Conservation (phyloP, 768 basidiomycete species). For the Rhizopogon vesiculosus region DNA sequence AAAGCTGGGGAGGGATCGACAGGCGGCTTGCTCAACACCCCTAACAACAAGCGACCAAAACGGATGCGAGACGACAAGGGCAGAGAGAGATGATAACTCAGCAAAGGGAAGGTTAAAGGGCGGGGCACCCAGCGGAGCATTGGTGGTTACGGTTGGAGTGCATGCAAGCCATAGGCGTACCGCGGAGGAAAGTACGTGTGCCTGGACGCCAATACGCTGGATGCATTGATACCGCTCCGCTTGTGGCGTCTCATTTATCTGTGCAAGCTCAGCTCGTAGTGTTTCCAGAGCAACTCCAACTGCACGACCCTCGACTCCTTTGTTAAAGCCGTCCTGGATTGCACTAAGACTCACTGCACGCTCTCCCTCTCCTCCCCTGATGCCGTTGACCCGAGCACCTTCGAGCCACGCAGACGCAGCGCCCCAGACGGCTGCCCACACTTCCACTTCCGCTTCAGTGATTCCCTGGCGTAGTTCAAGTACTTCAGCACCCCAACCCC, state of each 20-base stretch:
- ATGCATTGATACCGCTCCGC: constrained; percentile 2
- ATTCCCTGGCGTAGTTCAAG: constrained; percentile 35
- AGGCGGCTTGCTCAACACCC: constrained; percentile 5
- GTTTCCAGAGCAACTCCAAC: constrained; percentile 31
- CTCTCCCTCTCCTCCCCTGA: constrained; percentile 63
- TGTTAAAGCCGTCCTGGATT: constrained; percentile 37
- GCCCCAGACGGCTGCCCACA: constrained; percentile 35
- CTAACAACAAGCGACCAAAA: constrained; percentile 38
- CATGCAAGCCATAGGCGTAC: constrained; percentile 67
- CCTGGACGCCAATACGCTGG: constrained; percentile 29
- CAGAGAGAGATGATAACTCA: constrained; percentile 49
- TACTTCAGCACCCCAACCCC: constrained; percentile 67
- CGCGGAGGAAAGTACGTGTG: constrained; percentile 37
- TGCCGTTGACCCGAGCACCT: constrained; percentile 68
- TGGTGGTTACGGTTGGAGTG: constrained; percentile 37
- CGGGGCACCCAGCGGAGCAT: constrained; percentile 37
- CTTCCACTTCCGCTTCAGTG: constrained; percentile 18
- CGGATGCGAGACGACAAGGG: constrained; percentile 43
- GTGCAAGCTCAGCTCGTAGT: constrained; percentile 25
- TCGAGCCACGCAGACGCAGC: constrained; percentile 64
- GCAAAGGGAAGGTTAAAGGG: constrained; percentile 61
- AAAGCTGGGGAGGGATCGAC: constrained; percentile 51
- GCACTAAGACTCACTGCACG: constrained; percentile 33
- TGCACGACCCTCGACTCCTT: constrained; percentile 30
- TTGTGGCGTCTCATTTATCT: neutral